Base-by-base conservation (phyloP, 805 yeast species). In the Teunomyces cretensis region DNA sequence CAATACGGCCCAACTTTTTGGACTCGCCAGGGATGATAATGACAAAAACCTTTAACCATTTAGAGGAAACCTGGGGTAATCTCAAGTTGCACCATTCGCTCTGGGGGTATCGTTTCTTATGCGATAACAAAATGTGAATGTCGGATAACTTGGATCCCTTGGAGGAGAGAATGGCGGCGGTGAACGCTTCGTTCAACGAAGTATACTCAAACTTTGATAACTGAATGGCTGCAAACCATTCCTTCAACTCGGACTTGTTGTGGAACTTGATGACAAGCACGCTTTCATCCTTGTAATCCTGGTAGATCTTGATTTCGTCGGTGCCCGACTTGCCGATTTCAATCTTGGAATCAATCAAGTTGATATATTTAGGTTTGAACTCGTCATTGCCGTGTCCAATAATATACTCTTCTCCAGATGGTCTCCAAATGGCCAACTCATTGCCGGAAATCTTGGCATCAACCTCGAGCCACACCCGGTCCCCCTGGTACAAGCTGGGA, bases 11-110 rank as follows among this genome's bases (percentile, higher is more conserved):
- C 39, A 63, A 62, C 51, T 72, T 72, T 54, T 74, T 74, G 16
- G 52, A 45, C 33, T 71, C 75, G 14, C 67, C 62, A 0, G 86
- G 86, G 2, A 64, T 57, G 3, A 80, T 67, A 2, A 72, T 79
- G 49, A 78, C 68, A 45, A 61, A 79, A 49, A 82, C 79, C 52
- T 76, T 72, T 27, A 79, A 57, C 88, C 88, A 83, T 55, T 79
- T 77, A 50, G 73, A 72, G 38, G 80, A 75, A 36, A 80, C 65
- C 47, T 77, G 79, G 9, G 84, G 84, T 52, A 83, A 75, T 47
- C 85, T 67, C 50, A 83, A 59, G 55, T 80, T 78, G 58, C 82
- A 79, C 86, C 86, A 81, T 54, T 83, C 88, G 38, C 65, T 75
- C 49, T 73, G 70, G 4, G 72, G 56, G 51, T 67, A 75, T 48